Evolutionary conservation across 441 rosid species (phyloP).

Genomic region (Brassica hybrid): DNA sequence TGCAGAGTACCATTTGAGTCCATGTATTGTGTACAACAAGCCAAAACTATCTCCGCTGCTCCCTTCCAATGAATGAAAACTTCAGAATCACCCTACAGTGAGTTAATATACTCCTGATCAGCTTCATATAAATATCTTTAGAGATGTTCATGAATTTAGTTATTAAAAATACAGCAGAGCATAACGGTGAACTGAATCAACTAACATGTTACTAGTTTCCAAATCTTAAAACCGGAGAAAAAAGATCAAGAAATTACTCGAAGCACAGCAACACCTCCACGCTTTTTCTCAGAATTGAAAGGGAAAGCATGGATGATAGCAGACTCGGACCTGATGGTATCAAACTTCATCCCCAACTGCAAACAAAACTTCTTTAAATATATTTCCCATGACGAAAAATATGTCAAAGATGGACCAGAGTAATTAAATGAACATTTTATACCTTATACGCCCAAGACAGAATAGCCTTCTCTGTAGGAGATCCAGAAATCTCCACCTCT

Average conservation of each 20-base stretch:
- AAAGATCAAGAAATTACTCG: slow-evolving; percentile 53
- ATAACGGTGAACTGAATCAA: background rate
- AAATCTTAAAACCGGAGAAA: background rate
- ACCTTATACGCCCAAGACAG: slow-evolving; percentile 96
- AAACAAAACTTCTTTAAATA: slow-evolving; percentile 37
- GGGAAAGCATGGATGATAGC: slow-evolving; percentile 85
- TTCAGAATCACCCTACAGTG: slow-evolving; percentile 74
- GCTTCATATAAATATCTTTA: slow-evolving; percentile 2
- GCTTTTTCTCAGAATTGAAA: slow-evolving; percentile 96
- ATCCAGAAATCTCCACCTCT: slow-evolving; percentile 87
- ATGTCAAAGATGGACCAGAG: slow-evolving; percentile 17
- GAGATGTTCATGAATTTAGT: background rate
- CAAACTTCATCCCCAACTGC: slow-evolving; percentile 97
- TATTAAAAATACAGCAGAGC: no score
- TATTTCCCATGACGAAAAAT: slow-evolving; percentile 18
- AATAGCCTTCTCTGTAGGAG: slow-evolving; percentile 98
- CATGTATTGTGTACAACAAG: slow-evolving; percentile 76
- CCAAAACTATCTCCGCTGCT: slow-evolving; percentile 96
- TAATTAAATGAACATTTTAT: slow-evolving; percentile 25
- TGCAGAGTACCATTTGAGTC: slow-evolving; percentile 67
- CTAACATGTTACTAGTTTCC: background rate
- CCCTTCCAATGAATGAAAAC: slow-evolving; percentile 98
- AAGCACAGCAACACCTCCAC: slow-evolving; percentile 97
- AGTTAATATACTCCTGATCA: slow-evolving; percentile 12
- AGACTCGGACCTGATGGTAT: slow-evolving; percentile 71